phyloP scores from a whole-genome alignment of 2,329 filamentous ascomycete genomes.

The Calonectria ilicicola region DNA sequence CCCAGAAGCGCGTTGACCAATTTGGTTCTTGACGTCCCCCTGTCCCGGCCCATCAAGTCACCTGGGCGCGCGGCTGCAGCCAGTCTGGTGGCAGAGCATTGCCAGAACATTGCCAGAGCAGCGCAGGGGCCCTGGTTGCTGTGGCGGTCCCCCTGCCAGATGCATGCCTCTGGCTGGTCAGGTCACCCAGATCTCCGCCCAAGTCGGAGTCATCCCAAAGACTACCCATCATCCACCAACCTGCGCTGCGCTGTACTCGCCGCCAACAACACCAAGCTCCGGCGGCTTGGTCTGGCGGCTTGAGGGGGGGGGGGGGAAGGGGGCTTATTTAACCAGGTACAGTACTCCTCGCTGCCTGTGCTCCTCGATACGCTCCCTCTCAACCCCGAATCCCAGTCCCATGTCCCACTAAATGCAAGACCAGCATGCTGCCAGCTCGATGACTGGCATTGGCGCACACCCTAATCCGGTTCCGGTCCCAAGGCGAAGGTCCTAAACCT shows the following conservation, averaged over 20 bases:
- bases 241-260: background rate
- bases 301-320: background rate
- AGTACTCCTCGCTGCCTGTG: background rate
- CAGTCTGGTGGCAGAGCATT: constrained; percentile 9
- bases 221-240: background rate
- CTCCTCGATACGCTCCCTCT: background rate
- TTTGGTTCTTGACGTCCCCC: constrained; percentile 16
- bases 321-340: constrained; percentile 6
- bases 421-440: constrained; percentile 39
- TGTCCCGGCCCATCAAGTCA: constrained; percentile 19
- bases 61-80: background rate
- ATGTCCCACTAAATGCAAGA: constrained; percentile 27
- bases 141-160: constrained; percentile 11
- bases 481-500: constrained; percentile 42
- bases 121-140: constrained; percentile 5
- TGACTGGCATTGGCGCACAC: constrained; percentile 46
- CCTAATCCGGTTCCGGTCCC: constrained; percentile 42
- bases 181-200: constrained; percentile 22
- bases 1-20: constrained; percentile 19
- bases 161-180: constrained; percentile 21
- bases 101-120: constrained; percentile 11
- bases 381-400: constrained; percentile 13
- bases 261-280: background rate
- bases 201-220: constrained; percentile 13
- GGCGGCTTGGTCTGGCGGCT: background rate